phyloP scores from a whole-genome alignment of 345 rosid genomes.

The Salix viminalis region DNA sequence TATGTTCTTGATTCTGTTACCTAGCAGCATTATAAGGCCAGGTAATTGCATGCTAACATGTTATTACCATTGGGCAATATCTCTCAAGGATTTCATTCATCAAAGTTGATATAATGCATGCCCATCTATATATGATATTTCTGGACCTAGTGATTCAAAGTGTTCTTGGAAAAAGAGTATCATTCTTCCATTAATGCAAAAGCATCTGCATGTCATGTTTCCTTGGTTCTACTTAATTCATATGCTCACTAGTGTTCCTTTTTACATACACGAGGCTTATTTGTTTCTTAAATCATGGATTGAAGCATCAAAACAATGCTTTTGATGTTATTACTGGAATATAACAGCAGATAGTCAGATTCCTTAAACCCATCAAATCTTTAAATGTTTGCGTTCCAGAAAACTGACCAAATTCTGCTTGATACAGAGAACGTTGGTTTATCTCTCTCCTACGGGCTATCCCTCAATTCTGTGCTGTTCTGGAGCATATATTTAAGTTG shows the following conservation, averaged over 20 bases:
- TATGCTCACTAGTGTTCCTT: background rate
- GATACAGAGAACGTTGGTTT: slow-evolving; percentile 76
- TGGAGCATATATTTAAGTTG: slow-evolving; percentile 79
- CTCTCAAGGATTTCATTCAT: background rate
- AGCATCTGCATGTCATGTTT: background rate
- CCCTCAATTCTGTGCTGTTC: slow-evolving; percentile 75
- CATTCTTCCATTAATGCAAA: background rate
- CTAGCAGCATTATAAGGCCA: slow-evolving; percentile 73
- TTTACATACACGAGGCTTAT: background rate
- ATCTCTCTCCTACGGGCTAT: slow-evolving; percentile 86
- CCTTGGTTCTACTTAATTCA: background rate
- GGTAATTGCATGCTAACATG: slow-evolving; percentile 38
- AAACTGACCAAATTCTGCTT: slow-evolving; percentile 5
- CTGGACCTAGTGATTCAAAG: background rate
- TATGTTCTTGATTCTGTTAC: slow-evolving; percentile 71
- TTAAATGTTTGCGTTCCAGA: background rate
- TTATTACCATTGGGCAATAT: no score
- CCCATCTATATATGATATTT: background rate
- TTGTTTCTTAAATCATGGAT: background rate
- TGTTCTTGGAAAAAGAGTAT: background rate
- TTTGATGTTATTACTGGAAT: background rate
- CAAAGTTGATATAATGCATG: background rate
- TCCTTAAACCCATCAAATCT: background rate
- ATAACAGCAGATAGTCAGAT: background rate
- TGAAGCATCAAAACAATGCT: background rate